Evolutionary conservation across 2,329 filamentous ascomycete species (phyloP), one percentile per base, ranked within the genome.

Genomic region (Aspergillus sojae): DNA sequence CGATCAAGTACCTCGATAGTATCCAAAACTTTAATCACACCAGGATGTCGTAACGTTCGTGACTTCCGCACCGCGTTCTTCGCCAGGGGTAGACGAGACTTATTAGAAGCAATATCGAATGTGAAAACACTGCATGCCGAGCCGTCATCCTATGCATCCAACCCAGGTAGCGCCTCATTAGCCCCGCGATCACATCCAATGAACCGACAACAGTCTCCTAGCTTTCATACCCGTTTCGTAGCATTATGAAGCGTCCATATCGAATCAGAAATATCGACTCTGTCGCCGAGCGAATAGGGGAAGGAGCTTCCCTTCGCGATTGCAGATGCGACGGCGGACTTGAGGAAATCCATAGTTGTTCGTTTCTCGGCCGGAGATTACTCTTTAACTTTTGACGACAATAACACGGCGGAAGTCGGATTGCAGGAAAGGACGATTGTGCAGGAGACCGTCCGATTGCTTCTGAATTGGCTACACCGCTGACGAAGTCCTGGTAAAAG

Each of bases 201-300:
- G 48, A 30, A 55, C 21, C 36, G 7, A 41, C n/a, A n/a, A 54
- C 1, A 14, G n/a, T 23, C 5, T 21, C 23, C 52, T 36, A 21
- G 52, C 32, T 21, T 36, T 54, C 83, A 67, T 85, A 95, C 94
- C 80, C 92, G 89, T 81, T 91, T 95, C 61, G 92, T 97, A 74
- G 93, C 95, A 80, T 98, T 97, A 80, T 95, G 90, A 63, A 99
- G 82, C n/a, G 91, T 92, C 94, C 95, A 99, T 72, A 98, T 94
- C 30, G 94, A 97, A 74, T 95, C 89, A 77, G 96, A 92, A 59
- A 95, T 85, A 76, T 98, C 94, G 64, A 98, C 91, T 77, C 91
- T 88, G 79, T 99, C 95, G 72, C 94, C 94, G 75, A 98, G 95
- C 55, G 87, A 90, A 77, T 97, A 98, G 5, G 93, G 93, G 75